A percentile compares a stretch with the other conserved stretches of the same genome.
Conservation (phyloP, 495 filamentous ascomycete species). For the Baudoinia panamericana region DNA sequence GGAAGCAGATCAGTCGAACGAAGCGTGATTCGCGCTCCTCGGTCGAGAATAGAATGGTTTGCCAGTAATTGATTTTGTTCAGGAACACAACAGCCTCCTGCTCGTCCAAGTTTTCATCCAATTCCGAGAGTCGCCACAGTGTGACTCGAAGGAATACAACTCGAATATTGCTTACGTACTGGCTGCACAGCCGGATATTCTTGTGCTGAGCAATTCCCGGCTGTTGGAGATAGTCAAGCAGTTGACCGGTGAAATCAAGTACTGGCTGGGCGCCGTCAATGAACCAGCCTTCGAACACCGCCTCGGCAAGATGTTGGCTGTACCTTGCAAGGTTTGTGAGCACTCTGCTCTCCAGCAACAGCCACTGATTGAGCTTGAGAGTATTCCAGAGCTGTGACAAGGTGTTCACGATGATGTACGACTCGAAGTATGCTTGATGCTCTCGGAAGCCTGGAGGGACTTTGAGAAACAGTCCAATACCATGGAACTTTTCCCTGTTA, state of each 20-base stretch:
- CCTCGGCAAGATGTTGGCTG: slow-evolving; percentile 66
- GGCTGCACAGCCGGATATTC: slow-evolving; percentile 74
- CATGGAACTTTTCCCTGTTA: slow-evolving; percentile 74
- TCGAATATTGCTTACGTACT: slow-evolving; percentile 60
- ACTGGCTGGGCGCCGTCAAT: slow-evolving; percentile 67
- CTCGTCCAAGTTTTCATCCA: slow-evolving; percentile 50
- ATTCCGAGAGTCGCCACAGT: slow-evolving; percentile 69
- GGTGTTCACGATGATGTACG: slow-evolving; percentile 66
- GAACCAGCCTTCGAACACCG: slow-evolving; percentile 92
- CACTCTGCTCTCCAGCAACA: slow-evolving; percentile 68
- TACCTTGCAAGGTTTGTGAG: slow-evolving; percentile 77
- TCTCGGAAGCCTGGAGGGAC: slow-evolving; percentile 84
- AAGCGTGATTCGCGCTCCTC: slow-evolving; percentile 62
- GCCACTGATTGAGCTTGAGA: slow-evolving; percentile 54
- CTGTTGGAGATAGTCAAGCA: slow-evolving; percentile 78
- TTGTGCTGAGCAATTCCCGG: slow-evolving; percentile 71
- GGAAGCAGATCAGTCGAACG: slow-evolving; percentile 73
- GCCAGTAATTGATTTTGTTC: slow-evolving; percentile 85
- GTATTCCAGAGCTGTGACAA: slow-evolving; percentile 56
- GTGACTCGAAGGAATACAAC: slow-evolving; percentile 61
- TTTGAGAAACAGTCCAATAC: slow-evolving; percentile 78
- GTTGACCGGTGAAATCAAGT: slow-evolving; percentile 72
- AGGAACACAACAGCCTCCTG: slow-evolving; percentile 53
- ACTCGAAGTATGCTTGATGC: slow-evolving; percentile 87
- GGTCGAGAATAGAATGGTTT: slow-evolving; percentile 70